phyloP scores from a whole-genome alignment of 139 green algal genomes.

The Chlamydomonas eustigma region DNA sequence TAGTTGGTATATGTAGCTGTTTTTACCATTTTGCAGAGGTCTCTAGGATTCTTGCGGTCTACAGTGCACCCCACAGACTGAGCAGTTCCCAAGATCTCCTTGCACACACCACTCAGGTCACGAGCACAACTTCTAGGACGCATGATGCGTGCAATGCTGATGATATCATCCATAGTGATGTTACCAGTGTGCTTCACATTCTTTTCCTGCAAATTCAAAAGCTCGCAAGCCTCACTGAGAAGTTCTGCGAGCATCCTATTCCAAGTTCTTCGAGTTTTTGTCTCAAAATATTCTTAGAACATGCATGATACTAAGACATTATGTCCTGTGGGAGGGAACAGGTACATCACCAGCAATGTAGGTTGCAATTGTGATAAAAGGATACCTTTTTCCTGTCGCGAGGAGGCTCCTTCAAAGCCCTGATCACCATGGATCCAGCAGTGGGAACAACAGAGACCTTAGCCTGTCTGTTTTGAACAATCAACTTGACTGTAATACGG shows the following conservation, averaged over 20 bases:
- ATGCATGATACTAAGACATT: too few relatives aligned
- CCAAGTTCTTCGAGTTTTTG: too few relatives aligned
- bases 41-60: slow-evolving; percentile 88
- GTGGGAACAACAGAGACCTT: slow-evolving; percentile 97
- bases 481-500: slow-evolving; percentile 97
- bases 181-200: slow-evolving; percentile 98
- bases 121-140: slow-evolving; percentile 85
- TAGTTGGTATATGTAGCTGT: background rate
- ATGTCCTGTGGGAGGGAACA: too few relatives aligned
- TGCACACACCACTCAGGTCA: slow-evolving; percentile 85
- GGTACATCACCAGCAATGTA: too few relatives aligned
- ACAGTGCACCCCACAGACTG: slow-evolving; percentile 96
- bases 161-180: slow-evolving; percentile 89
- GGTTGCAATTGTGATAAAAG: too few relatives aligned
- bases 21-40: slow-evolving; percentile 79
- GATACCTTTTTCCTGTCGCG: slow-evolving; percentile 96
- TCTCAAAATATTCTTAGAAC: too few relatives aligned
- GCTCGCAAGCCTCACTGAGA: too few relatives aligned
- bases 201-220: slow-evolving; percentile 94
- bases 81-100: slow-evolving; percentile 98
- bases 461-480: slow-evolving; percentile 96
- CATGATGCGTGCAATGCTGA: slow-evolving; percentile 96
- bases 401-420: slow-evolving; percentile 94
- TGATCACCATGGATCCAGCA: slow-evolving; percentile 95
- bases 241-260: too few relatives aligned